Conservation (phyloP, 805 yeast genomes). For the Yamadazyma ubonensis region DNA sequence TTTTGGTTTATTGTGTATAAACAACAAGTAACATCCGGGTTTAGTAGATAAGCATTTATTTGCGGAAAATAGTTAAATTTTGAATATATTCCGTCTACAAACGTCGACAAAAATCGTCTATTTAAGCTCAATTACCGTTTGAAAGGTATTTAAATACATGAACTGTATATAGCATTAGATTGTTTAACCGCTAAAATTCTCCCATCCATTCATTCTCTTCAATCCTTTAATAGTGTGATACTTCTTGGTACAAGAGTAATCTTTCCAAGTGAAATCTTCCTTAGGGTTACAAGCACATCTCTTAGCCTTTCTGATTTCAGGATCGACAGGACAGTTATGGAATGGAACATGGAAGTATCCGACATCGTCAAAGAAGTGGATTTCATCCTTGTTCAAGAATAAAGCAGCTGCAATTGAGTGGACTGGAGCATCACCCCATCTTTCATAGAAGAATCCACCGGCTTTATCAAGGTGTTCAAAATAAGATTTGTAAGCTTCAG, state of each 20-base stretch:
- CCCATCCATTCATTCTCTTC: slow-evolving; percentile 70
- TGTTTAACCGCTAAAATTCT: slow-evolving; percentile 46
- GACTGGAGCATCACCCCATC: slow-evolving; percentile 96
- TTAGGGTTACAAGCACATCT: slow-evolving; percentile 73
- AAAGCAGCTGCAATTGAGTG: slow-evolving; percentile 85
- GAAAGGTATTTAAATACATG: too few species aligned
- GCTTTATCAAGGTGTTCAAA: slow-evolving; percentile 72
- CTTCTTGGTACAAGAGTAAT: slow-evolving; percentile 68
- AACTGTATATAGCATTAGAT: background rate
- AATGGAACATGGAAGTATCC: slow-evolving; percentile 85
- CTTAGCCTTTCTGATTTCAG: slow-evolving; percentile 49
- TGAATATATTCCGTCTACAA: too few species aligned
- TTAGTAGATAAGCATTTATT: too few species aligned
- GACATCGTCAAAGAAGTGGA: slow-evolving; percentile 79
- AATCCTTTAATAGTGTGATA: slow-evolving; percentile 56
- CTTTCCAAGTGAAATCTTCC: slow-evolving; percentile 75
- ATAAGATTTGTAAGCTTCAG: slow-evolving; percentile 65
- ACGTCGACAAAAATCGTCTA: background rate
- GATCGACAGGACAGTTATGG: slow-evolving; percentile 74
- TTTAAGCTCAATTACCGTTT: background rate
- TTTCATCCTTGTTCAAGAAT: slow-evolving; percentile 64
- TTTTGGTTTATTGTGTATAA: too few species aligned
- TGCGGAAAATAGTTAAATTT: too few species aligned
- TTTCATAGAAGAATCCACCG: slow-evolving; percentile 88
- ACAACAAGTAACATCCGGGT: too few species aligned